Evolutionary conservation across 2,329 filamentous ascomycete genomes (phyloP), one percentile per base, ranked within the genome.

Genomic region (Scytalidium sp.): DNA sequence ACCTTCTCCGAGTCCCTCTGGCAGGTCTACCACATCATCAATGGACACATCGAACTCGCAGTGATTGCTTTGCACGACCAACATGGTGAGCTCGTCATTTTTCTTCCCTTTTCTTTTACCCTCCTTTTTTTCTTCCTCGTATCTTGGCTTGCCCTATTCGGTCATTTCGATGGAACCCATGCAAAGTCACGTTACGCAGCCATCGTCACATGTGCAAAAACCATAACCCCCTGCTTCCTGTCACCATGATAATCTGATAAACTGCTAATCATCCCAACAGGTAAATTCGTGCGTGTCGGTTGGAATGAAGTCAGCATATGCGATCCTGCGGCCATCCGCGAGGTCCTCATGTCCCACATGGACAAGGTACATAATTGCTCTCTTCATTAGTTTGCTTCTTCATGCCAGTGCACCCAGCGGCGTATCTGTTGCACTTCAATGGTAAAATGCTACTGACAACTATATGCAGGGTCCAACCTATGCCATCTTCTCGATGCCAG

Each of bases 301-400:
- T 61, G 67, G 21, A 68, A 74, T 45, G 72, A 75, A 63, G 65
- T 75, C 51, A 73, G 69, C 50, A 64, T 75, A 36, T 64, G 64
- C 45, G 67, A 75, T 52, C 68, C 70, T 1, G 66, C 72, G 51
- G 73, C 65, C 13, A 60, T 73, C 19, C 62, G 61, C 19, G 58
- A 64, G 41, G 58, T 75, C 11, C 62, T 73, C 2, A 53, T 66
- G 22, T 60, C 58, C 1, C 60, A 62, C 5, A 50, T 70, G 2
- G 51, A 55, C 10, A 65, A 74, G 60, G 70, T 64, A 47, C 6
- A 46, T 49, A 27, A 27, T 27, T 27, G 25, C 3, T n/a, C 8
- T 3, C 2, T 19, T 3, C 17, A 20, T 27, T 1, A 5, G 19
- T 20, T 13, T 36, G 11, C 13, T 36, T n/a, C 32, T 36, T 9